Evolutionary conservation across 75 land plant genomes (phyloP).

Genomic region (Chamaecyparis obtusa): DNA sequence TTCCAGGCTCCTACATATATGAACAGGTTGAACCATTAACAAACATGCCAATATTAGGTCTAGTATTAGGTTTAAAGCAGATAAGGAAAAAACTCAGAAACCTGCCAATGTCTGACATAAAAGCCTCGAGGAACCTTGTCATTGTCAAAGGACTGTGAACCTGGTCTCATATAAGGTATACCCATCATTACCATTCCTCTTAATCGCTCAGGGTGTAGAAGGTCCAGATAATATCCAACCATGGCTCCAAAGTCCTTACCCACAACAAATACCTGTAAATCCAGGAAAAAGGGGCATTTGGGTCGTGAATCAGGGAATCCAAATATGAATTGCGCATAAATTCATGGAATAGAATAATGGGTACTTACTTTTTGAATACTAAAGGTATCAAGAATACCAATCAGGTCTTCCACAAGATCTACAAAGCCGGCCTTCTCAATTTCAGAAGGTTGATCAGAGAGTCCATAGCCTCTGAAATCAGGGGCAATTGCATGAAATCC

Average conservation of each 20-base stretch:
- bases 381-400: slow-evolving; percentile 56
- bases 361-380: background rate
- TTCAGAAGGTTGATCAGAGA: no score
- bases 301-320: slow-evolving; percentile 15
- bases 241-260: slow-evolving; percentile 29
- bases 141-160: background rate
- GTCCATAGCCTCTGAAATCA: no score
- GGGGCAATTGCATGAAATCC: no score
- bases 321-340: slow-evolving; percentile 38
- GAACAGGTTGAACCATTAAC: no score
- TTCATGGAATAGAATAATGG: slow-evolving; percentile 13
- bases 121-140: slow-evolving; percentile 42
- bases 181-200: slow-evolving; percentile 47
- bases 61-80: background rate
- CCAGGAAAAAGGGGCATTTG: background rate
- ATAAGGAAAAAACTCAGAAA: background rate
- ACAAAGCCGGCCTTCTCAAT: no score
- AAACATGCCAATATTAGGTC: background rate
- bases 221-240: slow-evolving; percentile 25
- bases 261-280: background rate
- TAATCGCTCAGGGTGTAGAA: slow-evolving; percentile 46
- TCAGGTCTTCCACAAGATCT: slow-evolving; percentile 1
- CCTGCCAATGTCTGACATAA: slow-evolving; percentile 54
- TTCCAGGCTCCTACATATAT: no score
- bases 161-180: slow-evolving; percentile 25